Percentiles rank a stretch among this genome's conserved stretches.
Evolutionary conservation across 1,284 basidiomycete species (phyloP).

Genomic region (Trichosporon sp.): DNA sequence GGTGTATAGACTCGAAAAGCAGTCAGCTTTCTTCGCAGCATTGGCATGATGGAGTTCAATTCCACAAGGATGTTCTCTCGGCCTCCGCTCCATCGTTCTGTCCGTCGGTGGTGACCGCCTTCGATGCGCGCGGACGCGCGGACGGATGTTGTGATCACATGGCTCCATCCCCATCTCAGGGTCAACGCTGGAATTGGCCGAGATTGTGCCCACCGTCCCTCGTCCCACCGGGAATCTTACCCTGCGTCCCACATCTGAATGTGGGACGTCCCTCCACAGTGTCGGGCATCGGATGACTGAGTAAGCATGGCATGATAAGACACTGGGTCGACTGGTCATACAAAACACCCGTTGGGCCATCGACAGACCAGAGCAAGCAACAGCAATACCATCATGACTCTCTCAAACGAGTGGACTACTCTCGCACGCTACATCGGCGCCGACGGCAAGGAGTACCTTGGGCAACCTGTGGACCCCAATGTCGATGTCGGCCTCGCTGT

Average conservation of each 20-base stretch:
- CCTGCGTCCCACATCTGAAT: neutral
- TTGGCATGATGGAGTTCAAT: no score
- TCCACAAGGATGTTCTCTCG: no score
- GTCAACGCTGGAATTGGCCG: neutral
- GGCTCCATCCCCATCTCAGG: neutral
- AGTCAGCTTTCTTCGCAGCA: no score
- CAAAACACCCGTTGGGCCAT: neutral
- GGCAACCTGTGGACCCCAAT: conserved; percentile 37
- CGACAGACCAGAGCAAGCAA: neutral
- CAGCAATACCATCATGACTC: conserved; percentile 12
- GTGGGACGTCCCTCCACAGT: neutral
- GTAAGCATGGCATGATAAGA: no score
- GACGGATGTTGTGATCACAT: no score
- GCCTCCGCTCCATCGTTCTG: no score
- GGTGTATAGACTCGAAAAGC: no score
- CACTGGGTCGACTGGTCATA: no score
- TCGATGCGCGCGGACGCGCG: no score
- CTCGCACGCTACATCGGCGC: conserved; percentile 36
- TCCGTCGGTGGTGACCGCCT: no score
- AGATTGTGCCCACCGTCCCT: neutral
- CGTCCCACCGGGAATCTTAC: neutral
- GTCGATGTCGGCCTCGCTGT: conserved; percentile 47
- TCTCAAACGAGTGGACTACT: conserved; percentile 17
- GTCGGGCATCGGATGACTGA: no score
- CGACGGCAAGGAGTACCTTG: conserved; percentile 17